phyloP scores from a whole-genome alignment of 352 stramenopile genomes.

The Phytophthora idaei region DNA sequence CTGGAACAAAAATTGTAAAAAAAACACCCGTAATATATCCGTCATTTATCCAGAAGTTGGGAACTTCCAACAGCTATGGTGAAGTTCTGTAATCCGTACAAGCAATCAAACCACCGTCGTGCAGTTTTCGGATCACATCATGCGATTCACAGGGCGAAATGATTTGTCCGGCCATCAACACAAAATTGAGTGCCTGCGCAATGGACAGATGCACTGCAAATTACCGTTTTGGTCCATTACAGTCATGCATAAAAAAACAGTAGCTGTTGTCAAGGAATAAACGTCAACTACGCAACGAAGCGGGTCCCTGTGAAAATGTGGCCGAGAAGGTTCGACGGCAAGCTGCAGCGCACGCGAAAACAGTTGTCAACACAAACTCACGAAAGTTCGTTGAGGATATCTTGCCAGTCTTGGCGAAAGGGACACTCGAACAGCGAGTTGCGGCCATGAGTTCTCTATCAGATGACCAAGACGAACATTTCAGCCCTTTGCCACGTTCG shows the following conservation, averaged over 20 bases:
- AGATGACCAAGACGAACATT: conserved; percentile 22
- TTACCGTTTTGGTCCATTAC: not conserved
- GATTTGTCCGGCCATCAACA: not conserved
- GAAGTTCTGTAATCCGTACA: too few relatives aligned
- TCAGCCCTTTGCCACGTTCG: conserved; percentile 4
- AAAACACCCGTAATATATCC: not conserved
- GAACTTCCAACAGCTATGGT: too few relatives aligned
- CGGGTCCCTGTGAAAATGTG: conserved; percentile 1
- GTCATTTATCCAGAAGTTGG: too few relatives aligned
- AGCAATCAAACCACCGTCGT: too few relatives aligned
- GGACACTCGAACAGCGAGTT: conserved; percentile 4
- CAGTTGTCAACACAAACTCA: conserved; percentile 5
- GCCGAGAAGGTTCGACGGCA: not conserved
- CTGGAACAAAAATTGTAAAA: too few relatives aligned
- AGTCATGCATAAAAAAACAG: not conserved
- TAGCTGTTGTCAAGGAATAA: not conserved
- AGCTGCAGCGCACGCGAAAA: conserved; percentile 11
- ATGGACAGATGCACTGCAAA: not conserved
- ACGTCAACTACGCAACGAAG: not conserved
- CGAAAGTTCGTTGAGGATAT: conserved; percentile 1
- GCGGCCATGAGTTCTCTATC: conserved; percentile 15
- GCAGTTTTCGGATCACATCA: too few relatives aligned
- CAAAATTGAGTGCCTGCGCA: not conserved
- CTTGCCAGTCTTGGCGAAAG: not conserved
- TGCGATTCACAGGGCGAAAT: not conserved